phyloP scores from a whole-genome alignment of 1,139 yeast genomes.

The Saccharomyces hybrid region DNA sequence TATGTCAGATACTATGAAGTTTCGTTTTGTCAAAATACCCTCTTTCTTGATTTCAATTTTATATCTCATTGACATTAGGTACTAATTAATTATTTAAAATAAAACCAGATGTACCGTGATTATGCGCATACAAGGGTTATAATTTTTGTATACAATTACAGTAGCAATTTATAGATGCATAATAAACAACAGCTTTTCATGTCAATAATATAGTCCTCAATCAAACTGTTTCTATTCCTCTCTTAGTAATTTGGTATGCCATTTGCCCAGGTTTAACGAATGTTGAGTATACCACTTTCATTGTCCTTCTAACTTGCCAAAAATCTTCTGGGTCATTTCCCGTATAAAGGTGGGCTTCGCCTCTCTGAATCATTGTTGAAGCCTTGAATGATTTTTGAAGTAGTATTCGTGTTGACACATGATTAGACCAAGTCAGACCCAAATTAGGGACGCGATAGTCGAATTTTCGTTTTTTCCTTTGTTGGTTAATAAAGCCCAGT shows the following conservation, averaged over 20 bases:
- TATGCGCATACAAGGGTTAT: background rate
- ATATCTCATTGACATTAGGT: background rate
- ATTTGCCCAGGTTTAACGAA: conserved; percentile 20
- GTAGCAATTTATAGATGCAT: background rate
- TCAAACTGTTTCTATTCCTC: conserved; percentile 26
- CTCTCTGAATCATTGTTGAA: conserved; percentile 27
- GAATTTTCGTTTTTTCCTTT: conserved; percentile 18
- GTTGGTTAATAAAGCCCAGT: background rate
- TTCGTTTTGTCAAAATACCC: background rate
- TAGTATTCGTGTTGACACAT: conserved; percentile 36
- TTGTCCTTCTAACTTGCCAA: conserved; percentile 32
- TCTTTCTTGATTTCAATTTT: background rate
- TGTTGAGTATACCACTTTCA: conserved; percentile 37
- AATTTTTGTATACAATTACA: background rate
- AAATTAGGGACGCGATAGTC: conserved; percentile 36
- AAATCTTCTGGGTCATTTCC: conserved; percentile 23
- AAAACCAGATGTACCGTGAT: background rate
- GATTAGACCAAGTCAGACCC: conserved; percentile 40
- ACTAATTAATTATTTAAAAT: background rate
- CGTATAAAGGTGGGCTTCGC: conserved; percentile 21
- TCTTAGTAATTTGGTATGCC: conserved; percentile 27
- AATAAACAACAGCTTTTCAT: background rate
- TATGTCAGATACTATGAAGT: background rate
- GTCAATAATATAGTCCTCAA: background rate
- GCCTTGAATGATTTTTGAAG: conserved; percentile 32